Evolutionary conservation across 2,329 filamentous ascomycete genomes (phyloP), one percentile per base, ranked within the genome.

Genomic region (Fusarium coicis): DNA sequence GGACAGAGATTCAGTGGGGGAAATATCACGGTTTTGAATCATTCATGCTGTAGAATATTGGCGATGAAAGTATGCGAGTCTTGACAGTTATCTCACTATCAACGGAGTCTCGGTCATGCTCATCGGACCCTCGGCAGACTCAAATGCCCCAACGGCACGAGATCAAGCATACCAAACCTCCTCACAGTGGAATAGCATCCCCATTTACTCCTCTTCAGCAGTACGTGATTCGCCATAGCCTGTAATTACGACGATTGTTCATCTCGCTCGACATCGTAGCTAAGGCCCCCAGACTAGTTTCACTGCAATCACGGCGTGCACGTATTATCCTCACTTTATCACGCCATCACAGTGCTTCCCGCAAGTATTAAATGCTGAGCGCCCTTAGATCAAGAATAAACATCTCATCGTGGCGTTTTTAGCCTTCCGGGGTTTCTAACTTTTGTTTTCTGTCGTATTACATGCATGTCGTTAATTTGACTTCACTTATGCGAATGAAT

Each of bases 391-490:
- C 0, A 18, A 50, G 15, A 1, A 54, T n/a, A n/a, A 19, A 36
- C 23, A 40, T 39, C 15, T 28, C 1, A n/a, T 37, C 2, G 34
- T 54, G 34, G 34, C 34, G 34, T 30, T 28, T 28, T 54, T 5
- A 30, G 23, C 30, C 23, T 28, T 3, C 34, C 14, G n/a, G 34
- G 14, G 23, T 19, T 10, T 54, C 19, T 39, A 40, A 30, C 19
- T 40, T 40, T 54, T 54, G 18, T 7, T 2, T 14, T n/a, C 23
- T 2, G 34, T 40, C 23, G 32, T 2, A 54, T 40, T 18, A 14
- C 21, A 54, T 54, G 50, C 50, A 30, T 7, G 34, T 54, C 23
- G 40, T 54, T 40, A 28, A 40, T 18, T 28, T 54, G 34, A 54
- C 50, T 54, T 28, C 23, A 40, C 10, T 11, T 9, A 16, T 7